phyloP scores from a whole-genome alignment of 2,329 filamentous ascomycete genomes.

The Paracorniculantispora psalliotae region DNA sequence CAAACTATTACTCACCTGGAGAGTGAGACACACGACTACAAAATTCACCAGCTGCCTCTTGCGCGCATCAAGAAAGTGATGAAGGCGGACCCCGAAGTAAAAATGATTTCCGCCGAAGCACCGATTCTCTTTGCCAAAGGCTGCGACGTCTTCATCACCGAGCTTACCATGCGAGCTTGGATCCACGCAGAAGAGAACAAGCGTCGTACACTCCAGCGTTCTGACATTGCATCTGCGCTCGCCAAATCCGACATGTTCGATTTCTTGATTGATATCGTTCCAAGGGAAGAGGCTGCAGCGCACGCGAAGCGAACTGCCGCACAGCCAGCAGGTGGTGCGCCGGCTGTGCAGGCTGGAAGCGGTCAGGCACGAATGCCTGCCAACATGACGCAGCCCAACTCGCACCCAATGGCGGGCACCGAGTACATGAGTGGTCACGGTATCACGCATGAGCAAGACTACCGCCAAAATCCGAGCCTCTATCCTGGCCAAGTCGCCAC shows the following conservation, averaged over 20 bases:
- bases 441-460: slow-evolving; percentile 68
- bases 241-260: slow-evolving; percentile 99
- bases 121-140: slow-evolving; percentile 98
- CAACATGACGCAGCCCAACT: slow-evolving; percentile 46
- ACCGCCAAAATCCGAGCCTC: slow-evolving; percentile 73
- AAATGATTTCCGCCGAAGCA: slow-evolving; percentile 99
- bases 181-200: slow-evolving; percentile 99
- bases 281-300: slow-evolving; percentile 83
- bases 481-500: slow-evolving; percentile 75
- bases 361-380: slow-evolving; percentile 47
- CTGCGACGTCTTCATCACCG: slow-evolving; percentile 98
- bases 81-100: slow-evolving; percentile 98
- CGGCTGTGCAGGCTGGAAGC: slow-evolving; percentile 43
- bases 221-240: slow-evolving; percentile 91
- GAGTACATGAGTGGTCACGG: slow-evolving; percentile 62
- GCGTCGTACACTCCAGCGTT: slow-evolving; percentile 86
- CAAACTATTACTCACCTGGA: slow-evolving; percentile 96
- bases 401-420: slow-evolving; percentile 53
- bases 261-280: slow-evolving; percentile 98
- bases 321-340: slow-evolving; percentile 35
- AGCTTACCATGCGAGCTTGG: slow-evolving; percentile 98
- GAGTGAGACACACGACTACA: slow-evolving; percentile 94
- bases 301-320: slow-evolving; percentile 72
- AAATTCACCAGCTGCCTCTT: slow-evolving; percentile 90
- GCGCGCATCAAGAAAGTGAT: slow-evolving; percentile 99